Evolutionary conservation across 768 basidiomycete species (phyloP).

Genomic region (Kwoniella heveanensis): DNA sequence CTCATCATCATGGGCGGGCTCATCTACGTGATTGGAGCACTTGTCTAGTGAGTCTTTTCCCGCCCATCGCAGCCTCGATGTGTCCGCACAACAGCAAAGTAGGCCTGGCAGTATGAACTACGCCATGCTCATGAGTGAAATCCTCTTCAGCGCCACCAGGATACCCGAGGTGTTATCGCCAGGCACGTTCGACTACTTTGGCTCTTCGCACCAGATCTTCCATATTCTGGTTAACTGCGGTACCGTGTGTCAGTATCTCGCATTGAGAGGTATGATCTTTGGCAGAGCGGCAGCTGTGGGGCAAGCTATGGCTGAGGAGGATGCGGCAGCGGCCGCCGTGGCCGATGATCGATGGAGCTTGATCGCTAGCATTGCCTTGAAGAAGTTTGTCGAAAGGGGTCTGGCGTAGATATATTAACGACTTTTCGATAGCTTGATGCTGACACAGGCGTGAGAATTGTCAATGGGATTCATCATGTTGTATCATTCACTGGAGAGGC

Average conservation of each 20-base stretch:
- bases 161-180: slow-evolving; percentile 75
- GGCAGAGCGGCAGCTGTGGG: slow-evolving; percentile 40
- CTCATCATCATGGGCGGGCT: slow-evolving; percentile 72
- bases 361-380: neutral
- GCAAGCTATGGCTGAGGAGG: neutral
- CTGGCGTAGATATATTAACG: neutral
- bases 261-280: slow-evolving; percentile 49
- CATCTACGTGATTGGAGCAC: slow-evolving; percentile 76
- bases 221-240: slow-evolving; percentile 68
- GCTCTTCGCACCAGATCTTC: slow-evolving; percentile 87
- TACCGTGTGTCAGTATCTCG: slow-evolving; percentile 46
- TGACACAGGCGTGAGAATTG: too few relatives aligned
- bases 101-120: too few relatives aligned
- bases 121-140: too few relatives aligned
- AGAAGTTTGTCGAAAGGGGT: neutral
- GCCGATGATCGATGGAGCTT: neutral
- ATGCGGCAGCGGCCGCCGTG: neutral
- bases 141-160: slow-evolving; percentile 68
- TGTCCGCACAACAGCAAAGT: too few relatives aligned
- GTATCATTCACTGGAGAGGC: too few relatives aligned
- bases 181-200: slow-evolving; percentile 76
- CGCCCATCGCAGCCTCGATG: too few relatives aligned
- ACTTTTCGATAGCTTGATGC: too few relatives aligned
- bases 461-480: too few relatives aligned
- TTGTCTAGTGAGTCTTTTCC: slow-evolving; percentile 74